Conservation (phyloP, 1,284 basidiomycete genomes). For the Ustilago loliicola region DNA sequence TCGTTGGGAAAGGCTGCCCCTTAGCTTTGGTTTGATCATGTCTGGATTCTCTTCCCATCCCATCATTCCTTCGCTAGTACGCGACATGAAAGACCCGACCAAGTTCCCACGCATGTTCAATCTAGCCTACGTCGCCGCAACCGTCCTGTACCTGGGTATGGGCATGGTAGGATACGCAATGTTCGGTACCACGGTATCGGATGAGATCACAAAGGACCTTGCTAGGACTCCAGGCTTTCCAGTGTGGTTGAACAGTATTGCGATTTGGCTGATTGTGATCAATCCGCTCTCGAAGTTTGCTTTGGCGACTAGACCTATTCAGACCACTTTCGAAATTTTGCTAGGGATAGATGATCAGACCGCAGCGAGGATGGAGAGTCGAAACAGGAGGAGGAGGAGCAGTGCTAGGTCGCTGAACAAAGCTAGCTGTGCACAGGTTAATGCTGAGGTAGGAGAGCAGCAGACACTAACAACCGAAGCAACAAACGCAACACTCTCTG, state of each 20-base stretch:
- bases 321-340: conserved; percentile 65
- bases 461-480: conserved; percentile 13
- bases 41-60: conserved; percentile 97
- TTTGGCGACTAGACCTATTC: conserved; percentile 80
- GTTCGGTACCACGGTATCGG: conserved; percentile 72
- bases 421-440: not conserved
- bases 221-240: conserved; percentile 83
- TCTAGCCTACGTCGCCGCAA: conserved; percentile 86
- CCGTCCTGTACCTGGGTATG: conserved; percentile 82
- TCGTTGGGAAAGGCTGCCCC: conserved; percentile 74
- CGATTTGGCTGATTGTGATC: conserved; percentile 90
- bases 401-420: conserved; percentile 12
- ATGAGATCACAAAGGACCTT: conserved; percentile 90
- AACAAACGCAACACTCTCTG: conserved; percentile 23
- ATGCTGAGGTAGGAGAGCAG: not conserved
- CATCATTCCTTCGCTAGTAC: conserved; percentile 87
- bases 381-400: conserved; percentile 18
- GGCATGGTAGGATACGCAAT: conserved; percentile 90
- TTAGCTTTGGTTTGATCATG: conserved; percentile 89
- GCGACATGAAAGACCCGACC: conserved; percentile 88
- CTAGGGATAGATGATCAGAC: conserved; percentile 58
- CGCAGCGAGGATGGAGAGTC: conserved; percentile 16
- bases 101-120: conserved; percentile 87
- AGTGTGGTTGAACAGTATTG: conserved; percentile 79
- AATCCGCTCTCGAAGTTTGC: conserved; percentile 84